phyloP scores from a whole-genome alignment of 2,329 filamentous ascomycete genomes.

The Didymella segeticola region DNA sequence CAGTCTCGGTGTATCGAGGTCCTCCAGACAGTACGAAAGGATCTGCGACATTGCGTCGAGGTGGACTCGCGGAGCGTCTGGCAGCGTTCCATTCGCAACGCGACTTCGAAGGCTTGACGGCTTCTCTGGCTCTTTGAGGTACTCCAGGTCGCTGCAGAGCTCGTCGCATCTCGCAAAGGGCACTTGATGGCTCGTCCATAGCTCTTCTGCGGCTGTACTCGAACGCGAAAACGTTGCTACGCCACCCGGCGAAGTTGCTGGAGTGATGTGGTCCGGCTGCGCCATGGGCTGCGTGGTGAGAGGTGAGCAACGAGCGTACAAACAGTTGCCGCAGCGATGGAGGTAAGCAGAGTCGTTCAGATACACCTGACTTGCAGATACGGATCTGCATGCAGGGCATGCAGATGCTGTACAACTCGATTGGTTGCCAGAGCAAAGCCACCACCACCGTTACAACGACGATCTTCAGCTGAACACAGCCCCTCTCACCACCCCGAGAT shows the following conservation, averaged over 20 bases:
- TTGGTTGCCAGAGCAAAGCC: slow-evolving; percentile 7
- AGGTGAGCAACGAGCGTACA: slow-evolving; percentile 9
- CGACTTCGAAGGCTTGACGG: slow-evolving; percentile 14
- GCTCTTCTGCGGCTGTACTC: slow-evolving; percentile 10
- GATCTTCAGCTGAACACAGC: slow-evolving; percentile 3
- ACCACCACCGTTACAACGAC: background rate
- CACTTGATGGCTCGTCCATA: slow-evolving; percentile 1
- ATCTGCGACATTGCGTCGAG: background rate
- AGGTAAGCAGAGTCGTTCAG: slow-evolving; percentile 8
- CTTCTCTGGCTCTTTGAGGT: slow-evolving; percentile 15
- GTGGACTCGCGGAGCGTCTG: background rate
- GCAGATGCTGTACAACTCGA: slow-evolving; percentile 12
- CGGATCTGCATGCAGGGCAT: slow-evolving; percentile 7
- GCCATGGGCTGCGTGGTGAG: slow-evolving; percentile 13
- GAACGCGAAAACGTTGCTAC: slow-evolving; percentile 16
- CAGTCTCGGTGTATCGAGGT: background rate
- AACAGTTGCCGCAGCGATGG: slow-evolving; percentile 14
- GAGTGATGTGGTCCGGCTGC: slow-evolving; percentile 14
- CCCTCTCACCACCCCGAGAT: background rate
- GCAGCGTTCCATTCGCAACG: background rate
- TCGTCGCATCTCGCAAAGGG: slow-evolving; percentile 19
- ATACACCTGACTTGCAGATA: slow-evolving; percentile 13
- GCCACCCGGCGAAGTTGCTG: slow-evolving; percentile 16
- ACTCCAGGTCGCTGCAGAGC: slow-evolving; percentile 23
- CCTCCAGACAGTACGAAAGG: background rate